Evolutionary conservation across 768 basidiomycete species (phyloP).

Genomic region (Boletus subparvulus): DNA sequence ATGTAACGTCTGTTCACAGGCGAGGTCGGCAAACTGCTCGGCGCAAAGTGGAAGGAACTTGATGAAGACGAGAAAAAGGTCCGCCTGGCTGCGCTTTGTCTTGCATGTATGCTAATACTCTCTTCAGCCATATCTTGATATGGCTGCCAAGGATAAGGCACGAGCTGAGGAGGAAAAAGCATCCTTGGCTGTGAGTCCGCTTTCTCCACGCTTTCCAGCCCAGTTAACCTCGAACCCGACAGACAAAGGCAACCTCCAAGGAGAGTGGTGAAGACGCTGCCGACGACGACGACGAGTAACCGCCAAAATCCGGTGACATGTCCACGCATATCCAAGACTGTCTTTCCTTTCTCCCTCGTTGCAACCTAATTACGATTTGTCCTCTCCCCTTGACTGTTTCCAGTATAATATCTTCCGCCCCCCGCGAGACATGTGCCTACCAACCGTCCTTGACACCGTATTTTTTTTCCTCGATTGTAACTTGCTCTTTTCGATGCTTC

Average conservation of each 20-base stretch:
- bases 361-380: conserved; percentile 21
- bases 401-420: conserved; percentile 20
- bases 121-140: conserved; percentile 79
- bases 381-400: conserved; percentile 4
- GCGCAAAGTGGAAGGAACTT: conserved; percentile 96
- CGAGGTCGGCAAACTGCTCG: conserved; percentile 92
- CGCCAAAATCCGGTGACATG: conserved; percentile 3
- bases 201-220: background rate
- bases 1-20: conserved; percentile 42
- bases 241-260: conserved; percentile 36
- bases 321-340: conserved; percentile 21
- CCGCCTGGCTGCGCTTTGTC: conserved; percentile 10
- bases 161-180: conserved; percentile 83
- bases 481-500: conserved; percentile 20
- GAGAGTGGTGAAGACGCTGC: conserved; percentile 37
- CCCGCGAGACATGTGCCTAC: conserved; percentile 31
- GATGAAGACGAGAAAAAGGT: conserved; percentile 91
- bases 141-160: conserved; percentile 83
- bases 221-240: background rate
- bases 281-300: conserved; percentile 46
- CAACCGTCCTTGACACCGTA: conserved; percentile 17
- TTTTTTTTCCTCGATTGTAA: conserved; percentile 16
- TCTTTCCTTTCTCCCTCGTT: conserved; percentile 3
- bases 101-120: conserved; percentile 5
- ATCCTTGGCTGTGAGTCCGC: conserved; percentile 39